These are phyloP conservation scores for Pecoramyces ruminantium DNA, from an alignment of 192 early-diverging fungal genomes.

Conservation along the genomic window DNA sequence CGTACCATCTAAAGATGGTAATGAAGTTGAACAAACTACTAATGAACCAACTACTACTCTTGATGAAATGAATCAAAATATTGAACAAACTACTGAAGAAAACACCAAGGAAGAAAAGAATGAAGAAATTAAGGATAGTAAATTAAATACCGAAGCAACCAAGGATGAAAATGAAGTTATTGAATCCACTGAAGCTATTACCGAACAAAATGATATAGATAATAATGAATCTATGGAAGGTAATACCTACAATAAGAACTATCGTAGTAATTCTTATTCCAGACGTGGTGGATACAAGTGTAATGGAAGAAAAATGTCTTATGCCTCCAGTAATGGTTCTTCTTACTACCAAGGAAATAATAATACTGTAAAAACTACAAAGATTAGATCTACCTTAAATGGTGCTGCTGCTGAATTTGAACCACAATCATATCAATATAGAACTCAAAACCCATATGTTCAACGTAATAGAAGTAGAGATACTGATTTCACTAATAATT, in stretches of 20 bases:
- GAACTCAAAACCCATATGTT: background rate
- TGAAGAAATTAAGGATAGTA: background rate
- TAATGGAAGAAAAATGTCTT: background rate
- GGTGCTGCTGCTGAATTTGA: background rate
- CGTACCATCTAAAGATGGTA: too few relatives aligned
- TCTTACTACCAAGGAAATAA: background rate
- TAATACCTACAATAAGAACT: background rate
- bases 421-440: background rate
- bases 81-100: background rate
- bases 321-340: background rate
- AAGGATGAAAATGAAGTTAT: background rate
- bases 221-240: background rate
- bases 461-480: background rate
- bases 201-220: background rate
- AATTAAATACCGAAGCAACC: background rate
- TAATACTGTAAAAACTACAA: background rate
- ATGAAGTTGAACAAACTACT: background rate
- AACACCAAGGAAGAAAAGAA: background rate
- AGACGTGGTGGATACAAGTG: background rate
- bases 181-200: background rate
- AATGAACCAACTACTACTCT: background rate
- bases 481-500: background rate
- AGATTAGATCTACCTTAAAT: background rate
- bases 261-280: background rate
- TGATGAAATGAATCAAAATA: background rate